phyloP scores from a whole-genome alignment of 2,329 filamentous ascomycete species.

The Phoma sp. region DNA sequence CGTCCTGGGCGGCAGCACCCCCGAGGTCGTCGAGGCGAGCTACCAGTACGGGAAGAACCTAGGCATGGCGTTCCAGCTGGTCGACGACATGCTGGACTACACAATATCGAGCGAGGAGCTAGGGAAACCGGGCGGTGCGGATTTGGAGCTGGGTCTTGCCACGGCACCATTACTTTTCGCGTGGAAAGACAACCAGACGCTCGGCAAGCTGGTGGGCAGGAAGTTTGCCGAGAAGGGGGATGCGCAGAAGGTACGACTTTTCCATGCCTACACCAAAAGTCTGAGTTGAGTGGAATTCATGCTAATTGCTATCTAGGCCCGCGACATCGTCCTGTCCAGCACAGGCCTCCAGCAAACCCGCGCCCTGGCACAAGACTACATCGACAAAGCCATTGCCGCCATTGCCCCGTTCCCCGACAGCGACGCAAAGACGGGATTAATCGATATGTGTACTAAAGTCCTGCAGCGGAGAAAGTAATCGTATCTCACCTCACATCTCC shows the following conservation, averaged over 20 bases:
- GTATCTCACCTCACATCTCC: no score
- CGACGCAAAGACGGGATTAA: slow-evolving; percentile 87
- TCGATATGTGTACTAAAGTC: slow-evolving; percentile 94
- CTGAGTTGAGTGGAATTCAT: background rate
- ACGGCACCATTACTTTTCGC: slow-evolving; percentile 95
- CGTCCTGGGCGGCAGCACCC: slow-evolving; percentile 78
- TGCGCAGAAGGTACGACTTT: slow-evolving; percentile 77
- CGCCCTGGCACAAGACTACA: slow-evolving; percentile 88
- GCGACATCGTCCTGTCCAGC: slow-evolving; percentile 81
- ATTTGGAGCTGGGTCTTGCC: slow-evolving; percentile 89
- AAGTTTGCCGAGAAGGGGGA: slow-evolving; percentile 88
- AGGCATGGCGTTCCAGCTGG: slow-evolving; percentile 93
- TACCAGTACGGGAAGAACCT: slow-evolving; percentile 94
- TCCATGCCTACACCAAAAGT: no score
- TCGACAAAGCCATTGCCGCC: slow-evolving; percentile 84
- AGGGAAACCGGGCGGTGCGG: slow-evolving; percentile 93
- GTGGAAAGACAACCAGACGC: slow-evolving; percentile 85
- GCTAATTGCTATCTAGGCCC: slow-evolving; percentile 68
- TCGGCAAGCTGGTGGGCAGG: slow-evolving; percentile 87
- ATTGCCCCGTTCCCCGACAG: slow-evolving; percentile 88
- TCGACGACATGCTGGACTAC: slow-evolving; percentile 98
- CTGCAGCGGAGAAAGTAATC: slow-evolving; percentile 85
- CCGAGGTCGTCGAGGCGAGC: slow-evolving; percentile 84
- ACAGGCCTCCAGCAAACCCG: slow-evolving; percentile 92
- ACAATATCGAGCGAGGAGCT: slow-evolving; percentile 84